Base-by-base conservation (phyloP, 495 filamentous ascomycete genomes). In the Evansstolkia leycettana region DNA sequence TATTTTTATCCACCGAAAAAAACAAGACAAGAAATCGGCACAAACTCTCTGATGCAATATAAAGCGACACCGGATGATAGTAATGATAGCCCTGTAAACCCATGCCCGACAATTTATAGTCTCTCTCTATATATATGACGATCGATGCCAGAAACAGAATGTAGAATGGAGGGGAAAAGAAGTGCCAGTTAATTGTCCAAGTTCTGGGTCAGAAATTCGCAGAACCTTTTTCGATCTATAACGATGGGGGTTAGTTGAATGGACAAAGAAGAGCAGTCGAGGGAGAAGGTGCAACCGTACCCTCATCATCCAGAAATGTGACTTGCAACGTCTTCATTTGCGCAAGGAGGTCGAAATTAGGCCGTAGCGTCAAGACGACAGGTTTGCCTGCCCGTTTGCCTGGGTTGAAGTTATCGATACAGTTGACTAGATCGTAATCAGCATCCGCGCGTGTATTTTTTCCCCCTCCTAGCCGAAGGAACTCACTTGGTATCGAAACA, bases 331-430 rank as follows among this genome's bases (percentile, higher is more conserved):
- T 54, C 28, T 57, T 60, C 60, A 68, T 63, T 37, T 59, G 44
- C 7, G 57, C 38, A 3, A 68, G 45, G 34, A 62, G 45, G 8
- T 68, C 62, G 24, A 66, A 66, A 36, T 68, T 66, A 1, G 64
- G 62, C 36, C 51, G 53, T 2, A 68, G 39, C 10, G 61, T 51
- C 17, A 68, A 18, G 4, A 52, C 33, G 1, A 65, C 55, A 23
- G 64, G 64, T 26, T 50, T 48, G 3, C 62, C 55, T n/a, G 52
- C 30, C 36, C 65, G 65, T 33, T 66, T 66, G 1, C 52, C 54
- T 9, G 56, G 59, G 19, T 54, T 57, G 23, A 68, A 41, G 17
- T 40, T 54, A 3, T 45, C 60, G 13, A 68, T 55, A 40, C 62
- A 66, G 35, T 54, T 59, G 6, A 68, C 63, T 64, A 20, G 35